Conservation (phyloP, 1,284 basidiomycete genomes). For the Grifola frondosa region DNA sequence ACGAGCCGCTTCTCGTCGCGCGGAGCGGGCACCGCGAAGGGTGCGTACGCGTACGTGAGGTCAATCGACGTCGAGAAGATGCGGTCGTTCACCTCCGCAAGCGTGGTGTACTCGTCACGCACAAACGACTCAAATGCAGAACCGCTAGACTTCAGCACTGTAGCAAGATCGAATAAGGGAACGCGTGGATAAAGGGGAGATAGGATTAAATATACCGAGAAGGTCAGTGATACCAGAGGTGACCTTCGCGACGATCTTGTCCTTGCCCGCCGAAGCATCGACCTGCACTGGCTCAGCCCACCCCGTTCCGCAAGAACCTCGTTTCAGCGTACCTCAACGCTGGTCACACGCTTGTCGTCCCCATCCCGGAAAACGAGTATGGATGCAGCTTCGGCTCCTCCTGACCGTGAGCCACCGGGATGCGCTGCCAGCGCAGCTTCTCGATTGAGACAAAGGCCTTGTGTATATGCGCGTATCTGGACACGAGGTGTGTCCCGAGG, state of each 20-base stretch:
- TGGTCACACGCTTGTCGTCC: slow-evolving; percentile 80
- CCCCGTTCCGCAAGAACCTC: slow-evolving; percentile 1
- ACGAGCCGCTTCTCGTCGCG: slow-evolving; percentile 48
- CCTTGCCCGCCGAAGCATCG: slow-evolving; percentile 60
- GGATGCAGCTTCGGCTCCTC: slow-evolving; percentile 57
- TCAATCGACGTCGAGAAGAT: slow-evolving; percentile 87
- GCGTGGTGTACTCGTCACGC: slow-evolving; percentile 87
- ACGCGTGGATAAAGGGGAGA: not conserved
- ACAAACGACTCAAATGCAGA: slow-evolving; percentile 85
- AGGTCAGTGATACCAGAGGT: slow-evolving; percentile 76
- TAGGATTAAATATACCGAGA: slow-evolving; percentile 48
- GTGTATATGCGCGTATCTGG: slow-evolving; percentile 78
- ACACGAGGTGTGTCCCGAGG: slow-evolving; percentile 82
- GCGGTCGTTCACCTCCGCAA: slow-evolving; percentile 80
- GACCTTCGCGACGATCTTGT: slow-evolving; percentile 59
- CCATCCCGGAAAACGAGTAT: slow-evolving; percentile 88
- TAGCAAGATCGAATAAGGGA: not conserved
- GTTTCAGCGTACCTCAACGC: slow-evolving; percentile 56
- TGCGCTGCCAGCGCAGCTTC: slow-evolving; percentile 85
- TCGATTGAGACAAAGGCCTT: slow-evolving; percentile 79
- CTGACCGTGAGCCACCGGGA: slow-evolving; percentile 40
- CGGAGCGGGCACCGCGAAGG: slow-evolving; percentile 46
- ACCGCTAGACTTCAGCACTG: slow-evolving; percentile 89
- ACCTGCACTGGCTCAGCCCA: slow-evolving; percentile 37
- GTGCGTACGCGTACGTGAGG: slow-evolving; percentile 63